A percentile compares a stretch with the other conserved stretches of the same genome.
phyloP scores from a whole-genome alignment of 2,329 filamentous ascomycete genomes.

The Helicocarpus griseus region DNA sequence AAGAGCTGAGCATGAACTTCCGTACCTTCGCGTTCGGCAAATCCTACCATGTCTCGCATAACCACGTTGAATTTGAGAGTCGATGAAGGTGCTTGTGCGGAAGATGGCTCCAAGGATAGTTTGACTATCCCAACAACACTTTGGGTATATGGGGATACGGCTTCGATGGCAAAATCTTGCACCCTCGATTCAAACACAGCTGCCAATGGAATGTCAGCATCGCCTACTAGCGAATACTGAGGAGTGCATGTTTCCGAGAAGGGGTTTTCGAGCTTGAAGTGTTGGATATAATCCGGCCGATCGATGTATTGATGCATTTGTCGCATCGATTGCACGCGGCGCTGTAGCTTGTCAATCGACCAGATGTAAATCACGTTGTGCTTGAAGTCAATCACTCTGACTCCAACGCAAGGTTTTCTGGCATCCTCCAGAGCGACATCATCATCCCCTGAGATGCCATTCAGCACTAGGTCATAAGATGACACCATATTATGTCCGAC shows the following conservation, averaged over 20 bases:
- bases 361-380: constrained; percentile 79
- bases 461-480: constrained; percentile 92
- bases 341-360: constrained; percentile 86
- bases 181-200: constrained; percentile 92
- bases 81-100: constrained; percentile 79
- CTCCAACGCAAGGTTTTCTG: constrained; percentile 79
- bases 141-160: constrained; percentile 84
- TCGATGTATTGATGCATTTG: constrained; percentile 96
- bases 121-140: constrained; percentile 85
- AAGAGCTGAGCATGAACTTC: constrained; percentile 97
- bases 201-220: constrained; percentile 81
- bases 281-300: constrained; percentile 86
- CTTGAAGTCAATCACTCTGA: constrained; percentile 85
- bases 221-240: constrained; percentile 83
- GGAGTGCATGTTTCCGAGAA: constrained; percentile 88
- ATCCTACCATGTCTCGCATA: constrained; percentile 91
- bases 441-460: constrained; percentile 78
- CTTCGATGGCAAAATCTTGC: constrained; percentile 85
- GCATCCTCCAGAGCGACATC: constrained; percentile 72
- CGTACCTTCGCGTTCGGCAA: constrained; percentile 89
- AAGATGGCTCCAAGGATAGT: constrained; percentile 84
- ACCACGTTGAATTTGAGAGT: constrained; percentile 97
- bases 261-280: constrained; percentile 84
- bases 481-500: constrained; percentile 80
- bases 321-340: constrained; percentile 82